Conservation (phyloP, 495 filamentous ascomycete species). For the Emericellopsis terricola region DNA sequence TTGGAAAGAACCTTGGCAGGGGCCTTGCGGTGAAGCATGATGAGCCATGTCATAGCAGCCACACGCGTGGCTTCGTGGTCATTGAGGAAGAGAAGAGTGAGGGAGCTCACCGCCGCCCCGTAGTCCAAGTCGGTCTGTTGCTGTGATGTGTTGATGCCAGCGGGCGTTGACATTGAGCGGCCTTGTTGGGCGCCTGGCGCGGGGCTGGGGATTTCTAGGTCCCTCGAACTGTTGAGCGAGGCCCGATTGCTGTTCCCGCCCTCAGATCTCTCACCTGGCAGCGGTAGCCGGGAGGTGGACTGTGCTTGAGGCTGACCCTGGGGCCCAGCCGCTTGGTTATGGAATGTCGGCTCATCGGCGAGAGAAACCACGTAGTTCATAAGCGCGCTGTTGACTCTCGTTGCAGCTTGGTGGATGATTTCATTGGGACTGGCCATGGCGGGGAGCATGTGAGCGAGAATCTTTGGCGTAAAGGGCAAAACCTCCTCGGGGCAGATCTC, state of each 20-base stretch:
- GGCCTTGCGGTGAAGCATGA: conserved; percentile 92
- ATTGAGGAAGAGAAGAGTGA: conserved; percentile 87
- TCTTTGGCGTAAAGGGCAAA: conserved; percentile 80
- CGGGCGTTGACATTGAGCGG: conserved; percentile 11
- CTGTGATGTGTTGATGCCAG: conserved; percentile 28
- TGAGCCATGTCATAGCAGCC: conserved; percentile 84
- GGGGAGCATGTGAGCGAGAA: conserved; percentile 81
- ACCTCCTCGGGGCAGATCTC: conserved; percentile 97
- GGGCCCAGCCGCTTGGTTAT: conserved; percentile 1
- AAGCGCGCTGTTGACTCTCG: conserved; percentile 72
- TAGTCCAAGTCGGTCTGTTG: conserved; percentile 74
- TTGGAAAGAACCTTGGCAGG: conserved; percentile 87
- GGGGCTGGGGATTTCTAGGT: conserved; percentile 32
- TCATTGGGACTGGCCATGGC: conserved; percentile 87
- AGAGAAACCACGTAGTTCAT: conserved; percentile 84
- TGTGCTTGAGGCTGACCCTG: conserved; percentile 22
- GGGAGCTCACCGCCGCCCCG: conserved; percentile 85
- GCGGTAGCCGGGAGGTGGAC: conserved; percentile 25
- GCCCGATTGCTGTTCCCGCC: conserved; percentile 31
- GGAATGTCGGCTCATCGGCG: conserved; percentile 43
- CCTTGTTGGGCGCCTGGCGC: conserved; percentile 24
- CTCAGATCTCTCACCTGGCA: conserved; percentile 33
- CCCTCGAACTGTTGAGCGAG: conserved; percentile 34
- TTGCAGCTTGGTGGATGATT: conserved; percentile 72
- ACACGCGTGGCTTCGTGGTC: conserved; percentile 93